Evolutionary conservation across 108 stramenopile species (phyloP), one percentile per base, ranked within the genome.

Genomic region (Thalassiosira profunda): DNA sequence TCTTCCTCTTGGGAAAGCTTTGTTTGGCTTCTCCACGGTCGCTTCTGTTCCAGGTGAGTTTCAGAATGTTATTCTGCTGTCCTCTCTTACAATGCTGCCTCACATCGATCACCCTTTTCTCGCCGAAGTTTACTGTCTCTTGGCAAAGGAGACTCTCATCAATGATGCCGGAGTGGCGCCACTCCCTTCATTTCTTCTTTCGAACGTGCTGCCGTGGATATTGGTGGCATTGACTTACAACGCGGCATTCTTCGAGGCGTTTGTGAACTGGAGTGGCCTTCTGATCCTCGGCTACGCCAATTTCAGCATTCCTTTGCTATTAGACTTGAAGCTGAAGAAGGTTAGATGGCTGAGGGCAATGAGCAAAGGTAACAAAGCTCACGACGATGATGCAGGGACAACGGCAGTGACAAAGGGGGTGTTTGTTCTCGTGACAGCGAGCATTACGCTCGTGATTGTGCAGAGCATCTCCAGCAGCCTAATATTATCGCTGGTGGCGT

Each of bases 191-290:
- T 73, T 64, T 29, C 28, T 63, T 14, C 49, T 73, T 4, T 63
- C 63, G 14, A 73, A 73, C 49, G 63, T 73, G 10, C 28, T 73
- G 28, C 72, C 72, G 7, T 73, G 72, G 72, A 40, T 73, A 15
- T 41, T 73, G 54, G 63, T 73, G 10, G 72, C 72, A 5, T 58
- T 73, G 55, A 73, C 72, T 5, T 73, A 73, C 63, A 73, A 73
- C 42, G 72, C 72, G 14, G 33, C 62, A 49, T 73, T 64, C 37
- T 73, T 73, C 42, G 72, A 73, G 45, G 63, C 72, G 9, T 73
- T 73, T 58, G 72, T 73, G 21, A 73, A 73, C 31, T 73, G 72
- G 72, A 55, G 52, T 18, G 72, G 72, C 1, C 35, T 73, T 15
- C 46, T 73, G 20, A 73, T 73, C 33, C 43, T 73, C 12, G 72